phyloP scores from a whole-genome alignment of 352 stramenopile species.

The Phytophthora cryptogea region DNA sequence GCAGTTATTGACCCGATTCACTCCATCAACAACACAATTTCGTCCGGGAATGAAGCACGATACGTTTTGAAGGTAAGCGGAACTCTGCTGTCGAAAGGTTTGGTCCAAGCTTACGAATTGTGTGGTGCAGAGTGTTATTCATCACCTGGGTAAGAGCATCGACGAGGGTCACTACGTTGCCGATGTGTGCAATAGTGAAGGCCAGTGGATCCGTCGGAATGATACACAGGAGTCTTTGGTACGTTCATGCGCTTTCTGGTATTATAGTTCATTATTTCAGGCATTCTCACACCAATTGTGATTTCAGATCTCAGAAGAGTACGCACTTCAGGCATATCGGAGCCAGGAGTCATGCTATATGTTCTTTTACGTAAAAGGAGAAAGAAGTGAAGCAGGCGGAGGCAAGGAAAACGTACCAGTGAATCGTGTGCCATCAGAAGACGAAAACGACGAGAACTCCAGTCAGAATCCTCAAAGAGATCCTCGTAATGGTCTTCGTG shows the following conservation, averaged over 20 bases:
- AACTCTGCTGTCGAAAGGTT: neutral
- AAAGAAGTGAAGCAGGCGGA: slow-evolving; percentile 23
- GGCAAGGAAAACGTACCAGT: slow-evolving; percentile 75
- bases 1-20: slow-evolving; percentile 42
- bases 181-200: slow-evolving; percentile 60
- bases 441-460: slow-evolving; percentile 32
- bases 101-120: slow-evolving; percentile 8
- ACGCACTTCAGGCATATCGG: slow-evolving; percentile 67
- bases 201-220: slow-evolving; percentile 77
- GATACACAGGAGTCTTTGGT: slow-evolving; percentile 83
- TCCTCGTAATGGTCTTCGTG: slow-evolving; percentile 22
- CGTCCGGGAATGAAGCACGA: slow-evolving; percentile 26
- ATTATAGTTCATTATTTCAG: neutral
- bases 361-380: slow-evolving; percentile 80
- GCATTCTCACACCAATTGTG: slow-evolving; percentile 1
- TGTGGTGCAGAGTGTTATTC: slow-evolving; percentile 73
- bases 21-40: slow-evolving; percentile 37
- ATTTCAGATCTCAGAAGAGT: slow-evolving; percentile 76
- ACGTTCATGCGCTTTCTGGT: slow-evolving; percentile 10
- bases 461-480: slow-evolving; percentile 22
- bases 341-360: slow-evolving; percentile 90
- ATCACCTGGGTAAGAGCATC: slow-evolving; percentile 79
- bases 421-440: slow-evolving; percentile 18
- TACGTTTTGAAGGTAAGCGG: slow-evolving; percentile 59
- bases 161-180: slow-evolving; percentile 88